phyloP scores from a whole-genome alignment of 208 protist species.

The Trypanosoma scelopori region DNA sequence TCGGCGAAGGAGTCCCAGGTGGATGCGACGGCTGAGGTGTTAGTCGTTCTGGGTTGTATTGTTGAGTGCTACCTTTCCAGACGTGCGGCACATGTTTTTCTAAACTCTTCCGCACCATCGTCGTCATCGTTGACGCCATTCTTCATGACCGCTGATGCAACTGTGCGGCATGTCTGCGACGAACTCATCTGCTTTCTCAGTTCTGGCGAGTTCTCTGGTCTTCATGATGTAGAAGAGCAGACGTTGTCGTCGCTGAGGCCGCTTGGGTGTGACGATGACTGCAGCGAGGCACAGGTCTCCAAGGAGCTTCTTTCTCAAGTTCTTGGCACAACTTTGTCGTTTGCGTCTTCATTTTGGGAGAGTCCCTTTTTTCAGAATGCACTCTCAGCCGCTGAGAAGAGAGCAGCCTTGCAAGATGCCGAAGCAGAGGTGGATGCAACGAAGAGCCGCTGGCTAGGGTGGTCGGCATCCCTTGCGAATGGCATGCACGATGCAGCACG shows the following conservation, averaged over 20 bases:
- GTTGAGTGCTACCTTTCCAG: constrained; percentile 59
- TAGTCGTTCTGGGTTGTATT: constrained; percentile 40
- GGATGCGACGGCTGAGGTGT: constrained; percentile 40
- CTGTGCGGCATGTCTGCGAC: constrained; percentile 56
- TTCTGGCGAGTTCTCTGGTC: constrained; percentile 29
- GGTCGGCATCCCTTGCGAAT: constrained; percentile 4
- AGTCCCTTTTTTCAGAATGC: constrained; percentile 31
- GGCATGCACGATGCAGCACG: neutral
- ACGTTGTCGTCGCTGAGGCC: constrained; percentile 29
- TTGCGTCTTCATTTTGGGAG: constrained; percentile 36
- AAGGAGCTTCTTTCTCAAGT: constrained; percentile 46
- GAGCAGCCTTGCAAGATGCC: neutral
- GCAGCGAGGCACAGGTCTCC: neutral
- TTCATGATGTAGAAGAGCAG: constrained; percentile 39
- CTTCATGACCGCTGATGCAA: constrained; percentile 13
- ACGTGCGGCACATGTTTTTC: constrained; percentile 27
- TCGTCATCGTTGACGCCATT: neutral
- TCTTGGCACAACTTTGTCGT: constrained; percentile 44
- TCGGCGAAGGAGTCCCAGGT: neutral
- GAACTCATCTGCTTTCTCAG: constrained; percentile 63
- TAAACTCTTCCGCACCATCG: neutral
- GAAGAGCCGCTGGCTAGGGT: neutral
- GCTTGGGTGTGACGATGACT: neutral
- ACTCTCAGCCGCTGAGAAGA: neutral
- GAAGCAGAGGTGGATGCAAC: neutral